Base-by-base conservation (phyloP, 208 protist genomes). In the Trypanosoma lewisi region DNA sequence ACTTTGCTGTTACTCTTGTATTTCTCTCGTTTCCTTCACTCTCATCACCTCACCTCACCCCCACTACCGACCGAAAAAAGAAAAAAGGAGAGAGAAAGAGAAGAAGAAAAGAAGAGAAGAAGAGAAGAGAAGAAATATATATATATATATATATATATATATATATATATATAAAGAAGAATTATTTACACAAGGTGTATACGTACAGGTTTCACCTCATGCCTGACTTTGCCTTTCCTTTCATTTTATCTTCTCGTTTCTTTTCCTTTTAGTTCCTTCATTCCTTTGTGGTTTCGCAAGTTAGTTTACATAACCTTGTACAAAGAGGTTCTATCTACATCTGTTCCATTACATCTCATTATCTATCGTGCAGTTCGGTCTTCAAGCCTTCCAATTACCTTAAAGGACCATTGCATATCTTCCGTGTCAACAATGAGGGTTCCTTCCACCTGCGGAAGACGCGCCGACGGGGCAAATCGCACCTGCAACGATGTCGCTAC, bases 361-460 rank as follows among this genome's bases (percentile, higher is more conserved):
- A 51, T 51, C 31, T 67, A 57, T 14, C 28, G 52, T 17, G 30
- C 31, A 8, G 47, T 23, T 55, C 21, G 39, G 21, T 76, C 58
- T 9, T 76, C 75, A 14, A 89, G 58, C 62, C 83, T 86, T 12
- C 80, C 92, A 6, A 90, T 65, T 0, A 97, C 88, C 34, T 77
- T 78, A 66, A 93, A 97, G 8, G 82, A 81, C 92, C 92, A 97
- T 72, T 95, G 89, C 89, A 97, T 97, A 34, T 95, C 85, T 19
- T 97, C 89, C 14, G 92, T 96, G 72, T 96, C 89, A 34, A 97
- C 78, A 60, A 93, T 77, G 12, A 97, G 79, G 27, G 79, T 78
- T 4, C 92, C 87, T 67, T 94, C 87, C 51, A 85, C 75, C 63
- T 85, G 77, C 50, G 87, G 80, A 28, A 89, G 77, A 30, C 87